Evolutionary conservation across 805 yeast genomes (phyloP), one percentile per base, ranked within the genome.

Genomic region (Sporopachydermia lactativora): DNA sequence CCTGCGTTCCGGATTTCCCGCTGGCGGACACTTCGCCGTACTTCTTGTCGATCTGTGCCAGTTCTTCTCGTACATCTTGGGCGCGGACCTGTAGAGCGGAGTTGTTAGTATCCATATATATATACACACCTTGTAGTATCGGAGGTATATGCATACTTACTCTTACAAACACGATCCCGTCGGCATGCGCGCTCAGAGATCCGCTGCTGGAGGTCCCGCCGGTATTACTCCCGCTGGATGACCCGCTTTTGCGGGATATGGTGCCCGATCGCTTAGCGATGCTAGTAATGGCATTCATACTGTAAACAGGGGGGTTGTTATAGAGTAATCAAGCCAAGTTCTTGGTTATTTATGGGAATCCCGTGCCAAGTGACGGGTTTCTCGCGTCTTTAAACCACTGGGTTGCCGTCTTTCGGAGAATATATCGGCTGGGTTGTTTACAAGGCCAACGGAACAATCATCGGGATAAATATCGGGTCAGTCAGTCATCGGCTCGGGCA

Each of bases 1-100:
- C 53, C 17, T 55, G 52, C 2, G 59, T 49, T 40, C 58, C 62
- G 15, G 60, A 49, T 49, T 65, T 66, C 52, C 64, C 68, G n/a
- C 13, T n/a, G 8, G 31, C 31, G 8, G 31, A 24, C n/a, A 24
- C n/a, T 24, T 24, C 31, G 8, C 31, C 31, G 31, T 24, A n/a
- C 31, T 24, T 24, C n/a, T 24, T 24, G 31, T 24, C 31, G 8
- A 24, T 24, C n/a, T 24, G 31, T 24, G n/a, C n/a, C 13, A 24
- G 31, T 24, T 24, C 31, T n/a, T 24, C 31, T 24, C n/a, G 8
- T 8, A 24, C 13, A 8, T 24, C 31, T 24, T 24, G 31, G n/a
- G 31, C 31, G n/a, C 31, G 31, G 31, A n/a, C n/a, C 31, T 24
- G 31, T 24, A n/a, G n/a, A 24, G n/a, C n/a, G n/a, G n/a, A n/a